Percentiles rank a stretch among this genome's conserved stretches.
phyloP scores from a whole-genome alignment of 2,329 filamentous ascomycete species.

The Botrytis squamosa region DNA sequence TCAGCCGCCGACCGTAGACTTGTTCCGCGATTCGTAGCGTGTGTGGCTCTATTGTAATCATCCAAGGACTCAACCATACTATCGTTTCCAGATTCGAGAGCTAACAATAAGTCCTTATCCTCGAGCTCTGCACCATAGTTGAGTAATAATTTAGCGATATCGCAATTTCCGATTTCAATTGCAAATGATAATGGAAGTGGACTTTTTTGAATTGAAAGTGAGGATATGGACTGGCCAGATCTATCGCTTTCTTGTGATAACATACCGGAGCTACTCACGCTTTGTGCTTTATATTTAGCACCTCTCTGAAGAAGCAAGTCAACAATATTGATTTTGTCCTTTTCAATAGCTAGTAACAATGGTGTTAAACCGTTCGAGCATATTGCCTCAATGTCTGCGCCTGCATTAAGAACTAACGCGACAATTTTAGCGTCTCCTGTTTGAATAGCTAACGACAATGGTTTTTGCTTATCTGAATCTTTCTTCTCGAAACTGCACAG shows the following conservation, averaged over 20 bases:
- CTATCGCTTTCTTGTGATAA: neutral
- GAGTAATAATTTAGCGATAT: neutral
- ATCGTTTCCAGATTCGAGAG: neutral
- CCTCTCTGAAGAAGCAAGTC: neutral
- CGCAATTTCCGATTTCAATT: neutral
- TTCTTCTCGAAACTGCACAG: neutral
- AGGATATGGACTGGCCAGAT: neutral
- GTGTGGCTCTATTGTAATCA: neutral
- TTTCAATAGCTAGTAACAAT: slow-evolving; percentile 8
- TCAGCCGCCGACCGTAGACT: neutral
- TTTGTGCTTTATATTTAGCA: neutral
- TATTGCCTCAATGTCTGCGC: accelerated
- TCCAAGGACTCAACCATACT: neutral
- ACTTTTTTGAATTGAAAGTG: neutral
- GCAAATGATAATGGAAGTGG: neutral
- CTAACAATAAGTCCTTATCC: neutral
- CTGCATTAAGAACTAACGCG: neutral
- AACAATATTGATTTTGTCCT: neutral
- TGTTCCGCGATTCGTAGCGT: accelerated
- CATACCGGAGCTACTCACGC: too few relatives aligned
- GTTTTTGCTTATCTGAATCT: neutral
- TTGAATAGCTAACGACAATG: neutral
- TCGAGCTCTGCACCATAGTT: neutral
- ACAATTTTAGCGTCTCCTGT: neutral
- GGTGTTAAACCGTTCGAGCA: neutral